These are phyloP conservation scores for Actinomortierella wolfii DNA, from an alignment of 371 early-diverging fungal species.

Conservation along the genomic window DNA sequence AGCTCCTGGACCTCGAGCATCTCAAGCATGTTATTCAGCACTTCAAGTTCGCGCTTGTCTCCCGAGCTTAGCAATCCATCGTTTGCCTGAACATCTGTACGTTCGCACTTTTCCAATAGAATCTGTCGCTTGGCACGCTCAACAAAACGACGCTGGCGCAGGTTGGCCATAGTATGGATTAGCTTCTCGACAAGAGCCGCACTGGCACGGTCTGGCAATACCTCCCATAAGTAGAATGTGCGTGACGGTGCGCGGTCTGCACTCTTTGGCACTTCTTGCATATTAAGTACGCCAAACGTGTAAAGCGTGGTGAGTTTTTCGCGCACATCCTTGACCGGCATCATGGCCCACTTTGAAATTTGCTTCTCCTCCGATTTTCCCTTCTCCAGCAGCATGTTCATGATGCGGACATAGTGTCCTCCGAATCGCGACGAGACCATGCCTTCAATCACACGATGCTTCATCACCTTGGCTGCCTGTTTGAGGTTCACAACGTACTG, in stretches of 20 bases:
- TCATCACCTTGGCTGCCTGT: constrained; percentile 62
- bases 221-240: constrained; percentile 85
- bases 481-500: constrained; percentile 73
- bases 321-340: constrained; percentile 73
- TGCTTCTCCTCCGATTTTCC: constrained; percentile 87
- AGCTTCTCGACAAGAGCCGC: constrained; percentile 62
- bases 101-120: constrained; percentile 77
- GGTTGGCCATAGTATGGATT: constrained; percentile 69
- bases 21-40: constrained; percentile 56
- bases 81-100: constrained; percentile 75
- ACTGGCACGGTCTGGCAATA: constrained; percentile 66
- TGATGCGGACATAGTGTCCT: constrained; percentile 70
- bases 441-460: constrained; percentile 65
- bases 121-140: constrained; percentile 61
- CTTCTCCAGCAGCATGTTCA: constrained; percentile 75
- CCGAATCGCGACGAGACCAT: constrained; percentile 79
- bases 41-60: constrained; percentile 61
- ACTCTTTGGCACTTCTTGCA: constrained; percentile 89
- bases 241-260: constrained; percentile 86
- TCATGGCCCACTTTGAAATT: constrained; percentile 78
- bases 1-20: constrained; percentile 63
- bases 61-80: constrained; percentile 58
- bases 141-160: constrained; percentile 69
- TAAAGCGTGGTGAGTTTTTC: constrained; percentile 71
- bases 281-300: constrained; percentile 72